Base-by-base conservation (phyloP, 2,329 filamentous ascomycete genomes). In the Phialocephala sp. region DNA sequence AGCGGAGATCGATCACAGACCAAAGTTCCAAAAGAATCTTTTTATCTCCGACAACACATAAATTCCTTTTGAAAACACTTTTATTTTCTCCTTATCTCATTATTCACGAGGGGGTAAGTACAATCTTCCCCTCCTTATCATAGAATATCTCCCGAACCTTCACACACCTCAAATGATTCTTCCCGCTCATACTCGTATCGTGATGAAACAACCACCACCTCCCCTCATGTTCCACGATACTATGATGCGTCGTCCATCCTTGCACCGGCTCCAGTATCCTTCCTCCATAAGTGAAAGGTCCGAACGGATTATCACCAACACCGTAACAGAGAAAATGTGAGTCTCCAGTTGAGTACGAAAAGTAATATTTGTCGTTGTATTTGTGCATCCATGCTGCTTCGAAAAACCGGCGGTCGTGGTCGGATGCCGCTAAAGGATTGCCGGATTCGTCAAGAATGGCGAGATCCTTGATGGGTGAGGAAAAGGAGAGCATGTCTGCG, bases 171-270 rank as follows among this genome's bases (percentile, higher is more conserved):
- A 94, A 75, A 76, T 94, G 91, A 73, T 89, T 87, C 60, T 91
- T 86, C 0, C 90, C 90, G 62, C 88, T 91, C 63, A 66, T 41
- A 45, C 92, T 76, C 74, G 87, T 87, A 79, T 93, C 91, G 75
- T 93, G 91, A 76, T 93, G 88, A 76, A 93, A 93, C 64, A 94
- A 76, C 77, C 87, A 93, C 86, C 90, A 93, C 69, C 83, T 85
- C 4, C 85, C 89, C 77, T 86, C 76, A 74, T 91, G 92, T 80
- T 93, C 89, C 11, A 89, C 89, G 70, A 94, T 89, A 2, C 88
- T 91, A 76, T 93, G 91, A 78, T 93, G 91, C 62, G 91, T 94
- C 52, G 91, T 93, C 91, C 91, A 94, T 1, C 91, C 91, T 32
- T 91, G 77, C 5, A 94, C 91, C 0, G 91, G 91, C 80, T 93